Evolutionary conservation across 345 rosid genomes (phyloP), one percentile per base, ranked within the genome.

Genomic region (Pelargonium nanum): DNA sequence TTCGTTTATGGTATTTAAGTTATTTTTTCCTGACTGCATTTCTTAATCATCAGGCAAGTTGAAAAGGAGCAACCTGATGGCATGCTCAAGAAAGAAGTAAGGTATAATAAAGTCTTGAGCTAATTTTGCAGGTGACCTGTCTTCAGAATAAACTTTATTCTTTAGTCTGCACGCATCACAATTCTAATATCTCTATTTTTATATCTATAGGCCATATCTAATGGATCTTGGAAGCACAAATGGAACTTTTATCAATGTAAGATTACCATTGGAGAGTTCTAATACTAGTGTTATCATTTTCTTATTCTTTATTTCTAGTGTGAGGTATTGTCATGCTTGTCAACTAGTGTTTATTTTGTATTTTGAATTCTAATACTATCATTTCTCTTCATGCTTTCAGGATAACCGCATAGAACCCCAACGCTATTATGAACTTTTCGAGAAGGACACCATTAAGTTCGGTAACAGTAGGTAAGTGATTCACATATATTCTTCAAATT

Each of bases 151-250:
- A 40, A 53, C 26, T 28, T 24, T 50, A 15, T 53, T 45, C 8
- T 13, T 58, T 65, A 15, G 55, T 30, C 52, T 17, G 24, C 44
- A 19, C 8, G 23, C n/a, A 25, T 13, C 55, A 24, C 4, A 23
- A 59, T 22, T 54, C 22, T 23, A n/a, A 40, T 59, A 50, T 57
- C 57, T 61, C 66, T 60, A 54, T 52, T 52, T 56, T 68, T 55
- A 50, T 32, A 63, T 32, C 72, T 63, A 45, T 68, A 90, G 96
- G 83, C 99, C 99, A 64, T 90, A 93, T 73, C 6, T 93, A 34
- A 87, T 93, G 95, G 99, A 90, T 74, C 99, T 90, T 58, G 99
- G 97, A 68, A 93, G 99, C 75, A 93, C 97, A 22, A 93, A 93
- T 45, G 90, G 88, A 70, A 93, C 99, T 4, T 83, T 67, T 74